Evolutionary conservation across 169 alveolate genomes (phyloP).

Genomic region (Ichthyophthirius multifiliis): DNA sequence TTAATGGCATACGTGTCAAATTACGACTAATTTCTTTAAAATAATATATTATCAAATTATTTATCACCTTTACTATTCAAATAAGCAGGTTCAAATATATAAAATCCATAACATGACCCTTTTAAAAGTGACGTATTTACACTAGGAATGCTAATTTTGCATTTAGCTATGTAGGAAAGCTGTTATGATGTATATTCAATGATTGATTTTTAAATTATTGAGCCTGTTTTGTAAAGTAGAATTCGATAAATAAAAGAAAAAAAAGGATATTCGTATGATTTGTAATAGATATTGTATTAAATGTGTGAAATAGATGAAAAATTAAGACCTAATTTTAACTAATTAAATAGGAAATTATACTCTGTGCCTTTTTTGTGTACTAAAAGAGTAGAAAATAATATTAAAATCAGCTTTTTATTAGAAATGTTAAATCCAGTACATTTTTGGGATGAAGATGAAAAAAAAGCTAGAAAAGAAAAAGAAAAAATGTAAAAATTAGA

Average conservation of each 20-base stretch:
- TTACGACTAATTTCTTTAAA: not conserved
- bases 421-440: not conserved
- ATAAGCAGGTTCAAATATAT: not conserved
- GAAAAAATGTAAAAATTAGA: not conserved
- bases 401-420: not conserved
- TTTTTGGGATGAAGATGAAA: no score
- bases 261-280: not conserved
- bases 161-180: not conserved
- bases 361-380: not conserved
- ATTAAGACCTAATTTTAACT: not conserved
- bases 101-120: not conserved
- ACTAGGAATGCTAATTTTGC: not conserved
- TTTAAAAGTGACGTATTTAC: conserved; percentile 15
- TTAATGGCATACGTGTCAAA: not conserved
- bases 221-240: not conserved
- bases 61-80: not conserved
- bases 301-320: not conserved
- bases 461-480: not conserved
- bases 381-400: not conserved
- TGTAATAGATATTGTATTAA: not conserved
- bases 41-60: not conserved
- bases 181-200: not conserved
- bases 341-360: not conserved
- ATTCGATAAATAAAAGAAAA: not conserved
- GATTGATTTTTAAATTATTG: not conserved